phyloP scores from a whole-genome alignment of 2,329 filamentous ascomycete genomes.

The Fusarium sp. region DNA sequence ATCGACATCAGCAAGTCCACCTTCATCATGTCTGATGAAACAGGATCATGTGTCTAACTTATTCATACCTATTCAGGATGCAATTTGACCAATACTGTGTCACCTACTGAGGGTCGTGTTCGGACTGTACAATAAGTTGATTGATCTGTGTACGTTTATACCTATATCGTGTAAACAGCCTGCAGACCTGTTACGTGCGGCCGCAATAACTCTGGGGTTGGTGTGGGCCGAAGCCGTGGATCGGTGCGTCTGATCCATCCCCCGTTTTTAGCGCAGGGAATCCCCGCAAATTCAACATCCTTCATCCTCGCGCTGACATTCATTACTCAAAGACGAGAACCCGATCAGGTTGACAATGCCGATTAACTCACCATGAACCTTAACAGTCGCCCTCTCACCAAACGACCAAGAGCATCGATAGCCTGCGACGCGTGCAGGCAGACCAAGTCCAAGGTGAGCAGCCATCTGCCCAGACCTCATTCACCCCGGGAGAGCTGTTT shows the following conservation, averaged over 20 bases:
- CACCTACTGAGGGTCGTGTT: neutral
- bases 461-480: neutral
- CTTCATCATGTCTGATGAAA: neutral
- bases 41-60: neutral
- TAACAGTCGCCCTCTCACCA: slow-evolving; percentile 31
- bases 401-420: slow-evolving; percentile 34
- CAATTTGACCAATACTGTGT: neutral
- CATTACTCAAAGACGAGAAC: neutral
- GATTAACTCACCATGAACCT: slow-evolving; percentile 20
- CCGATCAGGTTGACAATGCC: neutral
- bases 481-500: neutral
- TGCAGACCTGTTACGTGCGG: neutral
- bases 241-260: neutral
- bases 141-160: neutral
- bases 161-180: neutral
- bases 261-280: neutral
- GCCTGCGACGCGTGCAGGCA: slow-evolving; percentile 39
- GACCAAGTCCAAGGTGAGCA: slow-evolving; percentile 41
- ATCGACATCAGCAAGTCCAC: neutral
- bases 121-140: neutral
- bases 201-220: neutral
- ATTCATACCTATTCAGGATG: neutral
- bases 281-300: neutral
- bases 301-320: neutral
- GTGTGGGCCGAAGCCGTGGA: neutral